A percentile compares a stretch with the other conserved stretches of the same genome.
phyloP scores from a whole-genome alignment of 2,329 filamentous ascomycete genomes.

The Microdochium trichocladiopsis region DNA sequence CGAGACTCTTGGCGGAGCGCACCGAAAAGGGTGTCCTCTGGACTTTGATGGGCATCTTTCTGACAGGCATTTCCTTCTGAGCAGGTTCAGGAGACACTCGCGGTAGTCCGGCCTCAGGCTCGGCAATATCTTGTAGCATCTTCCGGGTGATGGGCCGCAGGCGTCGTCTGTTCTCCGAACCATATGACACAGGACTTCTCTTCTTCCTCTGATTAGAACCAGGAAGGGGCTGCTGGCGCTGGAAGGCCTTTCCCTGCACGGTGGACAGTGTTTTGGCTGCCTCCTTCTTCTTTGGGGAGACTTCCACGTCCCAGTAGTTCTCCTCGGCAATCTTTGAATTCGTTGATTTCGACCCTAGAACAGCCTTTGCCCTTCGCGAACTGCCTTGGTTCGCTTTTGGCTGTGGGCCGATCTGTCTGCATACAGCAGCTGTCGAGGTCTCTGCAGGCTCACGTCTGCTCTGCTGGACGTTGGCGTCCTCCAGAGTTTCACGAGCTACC shows the following conservation, averaged over 20 bases:
- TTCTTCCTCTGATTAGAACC: slow-evolving; percentile 10
- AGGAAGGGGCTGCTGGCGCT: too few species aligned
- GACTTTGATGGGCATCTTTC: not conserved
- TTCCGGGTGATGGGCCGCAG: too few species aligned
- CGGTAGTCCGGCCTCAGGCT: too few species aligned
- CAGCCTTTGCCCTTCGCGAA: not conserved
- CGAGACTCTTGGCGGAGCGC: not conserved
- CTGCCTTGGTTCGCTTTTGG: slow-evolving; percentile 1
- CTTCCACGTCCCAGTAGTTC: not conserved
- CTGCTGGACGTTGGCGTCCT: too few species aligned
- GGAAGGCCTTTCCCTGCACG: too few species aligned
- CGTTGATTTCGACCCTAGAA: not conserved
- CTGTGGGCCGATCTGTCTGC: not conserved
- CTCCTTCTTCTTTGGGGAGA: too few species aligned
- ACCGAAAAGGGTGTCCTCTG: not conserved
- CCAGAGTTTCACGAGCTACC: too few species aligned
- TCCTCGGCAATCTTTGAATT: not conserved
- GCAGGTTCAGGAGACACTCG: too few species aligned
- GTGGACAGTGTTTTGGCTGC: too few species aligned
- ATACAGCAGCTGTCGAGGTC: not conserved
- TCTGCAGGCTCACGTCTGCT: too few species aligned
- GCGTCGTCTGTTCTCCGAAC: not conserved
- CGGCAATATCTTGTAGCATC: too few species aligned
- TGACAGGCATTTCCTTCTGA: too few species aligned
- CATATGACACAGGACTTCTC: slow-evolving; percentile 5